Percentiles rank a stretch among this genome's conserved stretches.
These are phyloP conservation scores for Umbelopsis ramanniana DNA, from an alignment of 192 early-diverging fungal species.

Conservation along the genomic window DNA sequence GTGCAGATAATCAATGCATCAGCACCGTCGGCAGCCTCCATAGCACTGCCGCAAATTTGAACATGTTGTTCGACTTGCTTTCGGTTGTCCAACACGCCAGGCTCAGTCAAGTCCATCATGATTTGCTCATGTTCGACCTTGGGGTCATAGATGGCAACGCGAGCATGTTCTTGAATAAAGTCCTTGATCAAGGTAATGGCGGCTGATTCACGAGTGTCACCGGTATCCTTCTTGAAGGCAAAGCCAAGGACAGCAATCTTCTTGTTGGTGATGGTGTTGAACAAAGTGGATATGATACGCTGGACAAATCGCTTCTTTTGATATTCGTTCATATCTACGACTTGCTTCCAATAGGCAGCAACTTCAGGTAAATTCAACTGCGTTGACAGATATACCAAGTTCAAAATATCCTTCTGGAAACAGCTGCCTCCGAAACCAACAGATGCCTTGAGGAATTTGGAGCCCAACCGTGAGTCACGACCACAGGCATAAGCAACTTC, in stretches of 20 bases:
- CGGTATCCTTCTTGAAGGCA: slow-evolving; percentile 94
- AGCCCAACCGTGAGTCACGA: slow-evolving; percentile 82
- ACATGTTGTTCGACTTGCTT: slow-evolving; percentile 62
- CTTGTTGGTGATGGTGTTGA: slow-evolving; percentile 83
- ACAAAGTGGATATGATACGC: slow-evolving; percentile 70
- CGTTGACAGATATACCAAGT: slow-evolving; percentile 88
- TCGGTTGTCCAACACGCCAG: slow-evolving; percentile 54
- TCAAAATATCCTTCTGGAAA: slow-evolving; percentile 94
- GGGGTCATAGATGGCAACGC: slow-evolving; percentile 85
- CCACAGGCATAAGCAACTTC: slow-evolving; percentile 92
- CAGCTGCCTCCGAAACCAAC: slow-evolving; percentile 97
- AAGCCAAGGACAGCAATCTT: slow-evolving; percentile 85
- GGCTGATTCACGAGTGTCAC: slow-evolving; percentile 91
- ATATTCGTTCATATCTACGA: slow-evolving; percentile 90
- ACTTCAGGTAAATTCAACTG: slow-evolving; percentile 87
- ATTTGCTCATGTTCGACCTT: slow-evolving; percentile 81
- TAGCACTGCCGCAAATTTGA: slow-evolving; percentile 63
- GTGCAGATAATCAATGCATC: slow-evolving; percentile 84
- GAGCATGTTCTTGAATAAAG: slow-evolving; percentile 78
- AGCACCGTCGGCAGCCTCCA: slow-evolving; percentile 69
- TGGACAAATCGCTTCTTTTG: slow-evolving; percentile 84
- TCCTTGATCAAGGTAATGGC: slow-evolving; percentile 83
- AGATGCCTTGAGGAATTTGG: slow-evolving; percentile 87
- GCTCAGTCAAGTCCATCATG: slow-evolving; percentile 62
- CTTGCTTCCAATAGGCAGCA: slow-evolving; percentile 92